phyloP scores from a whole-genome alignment of 2,329 filamentous ascomycete species.

The Fusarium foetens region DNA sequence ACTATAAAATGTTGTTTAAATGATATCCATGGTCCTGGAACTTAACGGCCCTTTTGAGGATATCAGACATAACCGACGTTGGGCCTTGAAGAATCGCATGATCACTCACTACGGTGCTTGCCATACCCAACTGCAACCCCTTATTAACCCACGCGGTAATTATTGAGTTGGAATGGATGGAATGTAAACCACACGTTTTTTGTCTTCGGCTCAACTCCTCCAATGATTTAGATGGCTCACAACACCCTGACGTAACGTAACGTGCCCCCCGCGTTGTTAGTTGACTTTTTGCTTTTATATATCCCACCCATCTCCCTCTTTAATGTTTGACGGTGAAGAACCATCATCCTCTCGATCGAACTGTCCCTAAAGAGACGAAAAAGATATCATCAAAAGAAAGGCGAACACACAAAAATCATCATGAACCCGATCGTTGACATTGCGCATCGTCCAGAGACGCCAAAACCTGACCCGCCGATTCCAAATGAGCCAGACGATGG shows the following conservation, averaged over 20 bases:
- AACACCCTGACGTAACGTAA: constrained; percentile 33
- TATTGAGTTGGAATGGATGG: constrained; percentile 4
- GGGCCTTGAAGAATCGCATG: constrained; percentile 28
- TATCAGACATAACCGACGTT: not conserved
- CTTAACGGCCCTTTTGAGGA: constrained; percentile 11
- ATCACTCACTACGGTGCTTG: constrained; percentile 18
- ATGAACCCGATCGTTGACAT: constrained; percentile 20
- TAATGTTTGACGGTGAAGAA: not conserved
- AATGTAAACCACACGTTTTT: constrained; percentile 25
- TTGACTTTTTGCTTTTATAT: constrained; percentile 25
- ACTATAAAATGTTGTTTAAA: constrained; percentile 4
- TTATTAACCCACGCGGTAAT: not conserved
- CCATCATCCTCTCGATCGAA: not conserved
- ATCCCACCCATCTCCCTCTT: constrained; percentile 10
- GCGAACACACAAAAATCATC: not conserved
- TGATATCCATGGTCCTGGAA: constrained; percentile 2
- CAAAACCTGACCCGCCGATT: constrained; percentile 45
- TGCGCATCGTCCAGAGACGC: constrained; percentile 47
- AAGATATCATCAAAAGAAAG: not conserved
- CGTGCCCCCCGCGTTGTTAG: constrained; percentile 23
- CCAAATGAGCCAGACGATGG: constrained; percentile 47
- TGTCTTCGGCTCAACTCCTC: constrained; percentile 14
- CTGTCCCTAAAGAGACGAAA: not conserved
- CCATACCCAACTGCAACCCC: constrained; percentile 14
- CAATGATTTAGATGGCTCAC: constrained; percentile 20